Evolutionary conservation across 306 rosid species (phyloP).

Genomic region (Purshia tridentata): DNA sequence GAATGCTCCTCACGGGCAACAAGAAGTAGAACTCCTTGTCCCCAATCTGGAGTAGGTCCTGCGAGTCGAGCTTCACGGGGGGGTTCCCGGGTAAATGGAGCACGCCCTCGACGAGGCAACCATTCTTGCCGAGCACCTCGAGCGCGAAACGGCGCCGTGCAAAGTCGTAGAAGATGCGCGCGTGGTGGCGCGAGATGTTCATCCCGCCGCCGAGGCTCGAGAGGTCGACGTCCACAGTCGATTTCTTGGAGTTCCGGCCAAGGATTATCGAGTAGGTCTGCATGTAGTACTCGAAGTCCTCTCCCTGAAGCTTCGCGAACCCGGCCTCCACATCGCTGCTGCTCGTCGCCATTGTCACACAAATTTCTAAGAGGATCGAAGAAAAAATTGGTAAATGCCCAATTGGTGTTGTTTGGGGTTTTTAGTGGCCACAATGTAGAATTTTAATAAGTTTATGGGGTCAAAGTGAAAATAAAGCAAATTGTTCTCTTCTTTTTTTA

Average conservation of each 20-base stretch:
- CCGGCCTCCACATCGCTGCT: slow-evolving; percentile 93
- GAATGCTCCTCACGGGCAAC: slow-evolving; percentile 73
- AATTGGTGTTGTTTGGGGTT: not conserved
- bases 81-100: slow-evolving; percentile 93
- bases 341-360: slow-evolving; percentile 35
- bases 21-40: slow-evolving; percentile 93
- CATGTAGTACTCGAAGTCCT: slow-evolving; percentile 98
- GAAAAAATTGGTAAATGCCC: not conserved
- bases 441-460: not conserved
- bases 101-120: slow-evolving; percentile 93
- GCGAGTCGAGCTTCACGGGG: slow-evolving; percentile 93
- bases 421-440: no score
- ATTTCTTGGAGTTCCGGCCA: slow-evolving; percentile 95
- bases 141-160: slow-evolving; percentile 96
- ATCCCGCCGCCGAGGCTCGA: slow-evolving; percentile 99
- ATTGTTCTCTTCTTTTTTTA: not conserved
- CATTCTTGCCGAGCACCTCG: slow-evolving; percentile 91
- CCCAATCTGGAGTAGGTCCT: slow-evolving; percentile 94
- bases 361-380: not conserved
- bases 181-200: slow-evolving; percentile 99
- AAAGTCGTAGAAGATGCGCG: slow-evolving; percentile 95
- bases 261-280: slow-evolving; percentile 96
- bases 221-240: slow-evolving; percentile 93
- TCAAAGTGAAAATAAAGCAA: not conserved
- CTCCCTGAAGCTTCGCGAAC: slow-evolving; percentile 96